These are phyloP conservation scores for Fusarium nematophilum DNA, from an alignment of 2,329 filamentous ascomycete genomes.

Conservation along the genomic window DNA sequence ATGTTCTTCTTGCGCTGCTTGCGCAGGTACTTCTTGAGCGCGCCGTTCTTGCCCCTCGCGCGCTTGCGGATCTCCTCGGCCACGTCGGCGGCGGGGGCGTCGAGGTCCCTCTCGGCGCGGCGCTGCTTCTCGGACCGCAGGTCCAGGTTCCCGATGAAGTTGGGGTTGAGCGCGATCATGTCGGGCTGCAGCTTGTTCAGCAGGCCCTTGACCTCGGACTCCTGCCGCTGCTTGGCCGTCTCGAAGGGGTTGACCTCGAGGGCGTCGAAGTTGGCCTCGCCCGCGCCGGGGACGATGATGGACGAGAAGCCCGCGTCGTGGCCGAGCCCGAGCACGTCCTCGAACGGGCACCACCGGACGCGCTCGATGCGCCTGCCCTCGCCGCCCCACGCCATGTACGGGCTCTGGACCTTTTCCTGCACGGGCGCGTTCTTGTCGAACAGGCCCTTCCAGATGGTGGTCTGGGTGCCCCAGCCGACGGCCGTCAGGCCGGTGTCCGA, in stretches of 20 bases:
- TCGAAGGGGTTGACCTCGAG: constrained; percentile 96
- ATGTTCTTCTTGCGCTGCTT: constrained; percentile 95
- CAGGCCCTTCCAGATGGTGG: constrained; percentile 90
- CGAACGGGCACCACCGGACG: constrained; percentile 92
- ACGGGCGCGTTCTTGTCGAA: constrained; percentile 78
- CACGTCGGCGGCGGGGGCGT: constrained; percentile 68
- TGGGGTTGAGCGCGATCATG: constrained; percentile 95
- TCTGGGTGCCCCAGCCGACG: constrained; percentile 89
- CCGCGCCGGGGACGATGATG: constrained; percentile 91
- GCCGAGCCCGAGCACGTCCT: constrained; percentile 88
- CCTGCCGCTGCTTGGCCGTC: constrained; percentile 90
- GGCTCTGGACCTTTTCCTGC: constrained; percentile 84
- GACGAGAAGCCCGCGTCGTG: constrained; percentile 90
- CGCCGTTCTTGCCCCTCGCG: constrained; percentile 89
- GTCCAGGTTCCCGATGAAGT: constrained; percentile 91
- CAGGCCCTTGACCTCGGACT: constrained; percentile 87
- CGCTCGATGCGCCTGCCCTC: constrained; percentile 85
- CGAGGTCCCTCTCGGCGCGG: constrained; percentile 81
- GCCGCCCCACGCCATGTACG: constrained; percentile 94
- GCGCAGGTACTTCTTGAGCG: constrained; percentile 85
- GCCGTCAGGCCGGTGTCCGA: constrained; percentile 90
- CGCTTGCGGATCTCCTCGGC: constrained; percentile 77
- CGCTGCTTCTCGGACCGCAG: constrained; percentile 81
- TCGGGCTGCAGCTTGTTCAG: constrained; percentile 96
- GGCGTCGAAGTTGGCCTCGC: constrained; percentile 95